phyloP scores from a whole-genome alignment of 2,329 filamentous ascomycete species.

The Colletotrichum chlorophyti region DNA sequence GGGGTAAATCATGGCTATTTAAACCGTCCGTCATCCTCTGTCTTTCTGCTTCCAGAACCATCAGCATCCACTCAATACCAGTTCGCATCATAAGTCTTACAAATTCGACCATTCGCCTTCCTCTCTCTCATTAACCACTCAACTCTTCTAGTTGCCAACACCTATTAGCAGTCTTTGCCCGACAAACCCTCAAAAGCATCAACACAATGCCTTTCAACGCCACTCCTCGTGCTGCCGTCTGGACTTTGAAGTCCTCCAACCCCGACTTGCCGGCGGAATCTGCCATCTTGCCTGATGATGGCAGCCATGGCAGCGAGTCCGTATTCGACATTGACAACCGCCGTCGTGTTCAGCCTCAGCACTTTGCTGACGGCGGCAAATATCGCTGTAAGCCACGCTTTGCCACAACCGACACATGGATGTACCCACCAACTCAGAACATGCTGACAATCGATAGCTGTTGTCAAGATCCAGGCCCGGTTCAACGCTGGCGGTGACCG shows the following conservation, averaged over 20 bases:
- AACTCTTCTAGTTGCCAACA: neutral
- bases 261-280: neutral
- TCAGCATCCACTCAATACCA: neutral
- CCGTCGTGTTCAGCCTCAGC: neutral
- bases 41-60: neutral
- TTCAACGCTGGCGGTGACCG: slow-evolving; percentile 10
- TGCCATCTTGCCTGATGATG: neutral
- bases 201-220: neutral
- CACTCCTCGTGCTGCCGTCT: neutral
- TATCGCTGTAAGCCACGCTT: neutral
- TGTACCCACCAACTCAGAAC: no score
- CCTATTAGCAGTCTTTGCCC: neutral
- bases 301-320: neutral
- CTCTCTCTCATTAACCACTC: neutral
- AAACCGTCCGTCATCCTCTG: neutral
- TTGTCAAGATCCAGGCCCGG: slow-evolving; percentile 23
- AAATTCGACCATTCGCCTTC: neutral
- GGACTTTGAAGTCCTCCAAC: neutral
- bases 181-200: neutral
- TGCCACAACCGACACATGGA: no score
- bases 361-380: neutral
- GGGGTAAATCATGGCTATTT: neutral
- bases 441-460: no score
- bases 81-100: neutral
- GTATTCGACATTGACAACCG: neutral